Base-by-base conservation (phyloP, 2,329 filamentous ascomycete genomes). In the Nemania diffusa region DNA sequence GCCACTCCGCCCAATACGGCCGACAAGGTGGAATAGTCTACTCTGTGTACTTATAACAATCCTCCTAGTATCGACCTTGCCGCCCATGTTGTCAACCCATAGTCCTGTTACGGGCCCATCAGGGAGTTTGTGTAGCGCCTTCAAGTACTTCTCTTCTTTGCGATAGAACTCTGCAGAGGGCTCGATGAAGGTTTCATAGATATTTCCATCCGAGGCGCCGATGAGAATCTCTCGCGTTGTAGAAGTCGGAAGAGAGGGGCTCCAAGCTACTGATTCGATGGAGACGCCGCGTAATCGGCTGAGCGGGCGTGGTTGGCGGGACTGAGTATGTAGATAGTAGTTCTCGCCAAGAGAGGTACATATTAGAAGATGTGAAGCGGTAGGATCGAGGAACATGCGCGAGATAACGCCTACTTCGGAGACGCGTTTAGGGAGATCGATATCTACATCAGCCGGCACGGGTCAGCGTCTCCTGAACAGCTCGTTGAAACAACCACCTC, bases 291-390 rank as follows among this genome's bases (percentile, higher is more conserved):
- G 95, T 60, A 99, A 81, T 64, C 93, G 88, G 15, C 91, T 90
- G 40, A 99, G 84, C 7, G 91, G 87, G 70, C 96, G 93, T 2
- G 95, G 94, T 71, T 94, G 91, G 73, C 93, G 91, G 37, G 94
- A 96, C 78, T 98, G 95, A 11, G 94, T 95, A 79, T 99, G 96
- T 9, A 99, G 91, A 80, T 99, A 99, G 83, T 94, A 99, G 81
- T 97, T 98, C 80, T 99, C 96, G 78, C 94, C 94, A 46, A 94
- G 88, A 5, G 93, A 91, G 2, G 96, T 99, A 78, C 92, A 94
- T 73, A 99, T 90, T 71, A 99, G 88, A 29, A 99, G 85, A 81
- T 99, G 96, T 5, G 94, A 97, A 29, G 96, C 96, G 11, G 95
- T 97, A 29, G 96, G 95, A 77, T 99, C 96, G 76, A 99, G 91